phyloP scores from a whole-genome alignment of 106 monocot species.

The Dendrobium officinale region DNA sequence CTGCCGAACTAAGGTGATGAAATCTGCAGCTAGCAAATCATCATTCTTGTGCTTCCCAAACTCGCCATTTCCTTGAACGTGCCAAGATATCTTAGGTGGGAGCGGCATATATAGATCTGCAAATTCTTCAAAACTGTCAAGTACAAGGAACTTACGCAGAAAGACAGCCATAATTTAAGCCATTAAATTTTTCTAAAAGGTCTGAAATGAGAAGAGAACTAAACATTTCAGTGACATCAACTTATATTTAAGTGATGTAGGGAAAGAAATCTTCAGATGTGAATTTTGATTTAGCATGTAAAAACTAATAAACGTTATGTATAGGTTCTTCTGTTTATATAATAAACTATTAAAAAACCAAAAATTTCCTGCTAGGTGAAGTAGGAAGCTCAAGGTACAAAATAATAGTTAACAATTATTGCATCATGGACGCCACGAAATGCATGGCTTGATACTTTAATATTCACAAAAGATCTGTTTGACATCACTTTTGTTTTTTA shows the following conservation, averaged over 20 bases:
- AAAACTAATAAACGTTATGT: too few relatives aligned
- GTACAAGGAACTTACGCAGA: neutral
- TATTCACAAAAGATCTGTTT: too few relatives aligned
- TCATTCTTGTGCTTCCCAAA: constrained; percentile 35
- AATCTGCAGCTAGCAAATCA: constrained; percentile 42
- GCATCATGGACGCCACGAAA: neutral
- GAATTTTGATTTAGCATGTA: too few relatives aligned
- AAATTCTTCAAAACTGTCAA: neutral
- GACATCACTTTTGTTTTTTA: too few relatives aligned
- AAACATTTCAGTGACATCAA: neutral
- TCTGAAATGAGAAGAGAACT: neutral
- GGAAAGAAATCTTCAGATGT: too few relatives aligned
- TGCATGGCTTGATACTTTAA: neutral
- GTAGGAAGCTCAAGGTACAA: too few relatives aligned
- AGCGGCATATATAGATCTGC: constrained; percentile 64
- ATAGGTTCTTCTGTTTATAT: too few relatives aligned
- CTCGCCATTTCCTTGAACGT: constrained; percentile 54
- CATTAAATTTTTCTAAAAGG: neutral
- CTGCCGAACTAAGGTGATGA: constrained; percentile 49
- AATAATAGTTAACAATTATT: too few relatives aligned
- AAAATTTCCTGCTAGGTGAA: too few relatives aligned
- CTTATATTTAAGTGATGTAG: too few relatives aligned
- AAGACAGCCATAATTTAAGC: neutral
- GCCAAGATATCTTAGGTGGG: constrained; percentile 60
- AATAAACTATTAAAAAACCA: too few relatives aligned